Evolutionary conservation across 768 basidiomycete genomes (phyloP).

Genomic region (Suillus ampliporus): DNA sequence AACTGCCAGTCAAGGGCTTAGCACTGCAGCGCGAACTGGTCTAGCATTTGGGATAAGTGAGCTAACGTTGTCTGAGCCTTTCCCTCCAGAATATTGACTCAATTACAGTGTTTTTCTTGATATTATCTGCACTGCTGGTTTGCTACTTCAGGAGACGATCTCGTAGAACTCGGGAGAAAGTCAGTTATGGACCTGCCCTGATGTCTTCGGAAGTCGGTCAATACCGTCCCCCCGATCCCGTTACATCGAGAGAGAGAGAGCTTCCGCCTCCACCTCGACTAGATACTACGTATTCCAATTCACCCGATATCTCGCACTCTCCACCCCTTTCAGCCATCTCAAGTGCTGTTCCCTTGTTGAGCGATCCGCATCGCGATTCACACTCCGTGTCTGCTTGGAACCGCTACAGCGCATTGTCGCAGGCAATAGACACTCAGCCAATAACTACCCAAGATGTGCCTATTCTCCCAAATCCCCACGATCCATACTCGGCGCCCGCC

Average conservation of each 20-base stretch:
- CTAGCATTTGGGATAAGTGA: conserved; percentile 32
- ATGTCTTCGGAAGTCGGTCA: conserved; percentile 16
- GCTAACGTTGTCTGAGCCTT: conserved; percentile 9
- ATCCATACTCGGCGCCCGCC: conserved; percentile 12
- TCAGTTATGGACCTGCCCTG: neutral
- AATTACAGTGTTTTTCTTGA: conserved; percentile 11
- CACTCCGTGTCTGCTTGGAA: conserved; percentile 12
- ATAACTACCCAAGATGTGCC: neutral
- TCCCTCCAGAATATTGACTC: neutral
- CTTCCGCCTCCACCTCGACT: conserved; percentile 8
- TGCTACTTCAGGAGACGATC: conserved; percentile 16
- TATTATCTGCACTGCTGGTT: conserved; percentile 7
- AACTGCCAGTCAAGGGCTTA: conserved; percentile 14
- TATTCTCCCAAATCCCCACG: conserved; percentile 17
- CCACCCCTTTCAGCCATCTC: conserved; percentile 8
- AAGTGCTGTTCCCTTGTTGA: conserved; percentile 3
- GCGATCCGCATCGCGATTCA: conserved; percentile 4
- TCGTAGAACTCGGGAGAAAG: conserved; percentile 10
- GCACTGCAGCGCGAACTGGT: conserved; percentile 28
- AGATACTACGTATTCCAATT: neutral
- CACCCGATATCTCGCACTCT: neutral
- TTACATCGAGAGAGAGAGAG: neutral
- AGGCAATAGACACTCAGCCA: conserved; percentile 1
- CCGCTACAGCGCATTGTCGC: conserved; percentile 12
- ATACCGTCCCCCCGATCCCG: conserved; percentile 11